Base-by-base conservation (phyloP, 108 stramenopile genomes). In the Cyclostephanos tholiformis region DNA sequence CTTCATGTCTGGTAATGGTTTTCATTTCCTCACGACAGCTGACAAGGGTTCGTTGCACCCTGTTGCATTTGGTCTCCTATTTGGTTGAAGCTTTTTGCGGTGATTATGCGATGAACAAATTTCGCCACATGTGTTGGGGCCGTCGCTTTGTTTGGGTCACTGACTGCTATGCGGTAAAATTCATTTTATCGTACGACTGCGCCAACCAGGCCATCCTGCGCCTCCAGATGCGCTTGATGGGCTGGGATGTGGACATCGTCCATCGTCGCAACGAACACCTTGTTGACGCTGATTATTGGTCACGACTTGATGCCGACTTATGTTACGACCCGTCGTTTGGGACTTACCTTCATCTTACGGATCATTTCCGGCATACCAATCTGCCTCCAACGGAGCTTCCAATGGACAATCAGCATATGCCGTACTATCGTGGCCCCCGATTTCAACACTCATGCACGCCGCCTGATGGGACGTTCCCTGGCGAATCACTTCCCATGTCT, bases 261-360 rank as follows among this genome's bases (percentile, higher is more conserved):
- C n/a, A n/a, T n/a, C n/a, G n/a, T n/a, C n/a, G n/a, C n/a, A n/a
- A n/a, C n/a, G n/a, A n/a, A n/a, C n/a, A n/a, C n/a, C n/a, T n/a
- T n/a, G 56, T 22, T 22, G 56, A 57, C 8, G 56, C 56, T 12
- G 56, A 57, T 23, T 57, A 25, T 57, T 57, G 22, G 56, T 57
- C 22, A 7, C 56, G 22, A 6, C 56, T 57, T 26, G 56, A 57
- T 8, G 8, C 56, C 5, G 56, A 57, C 8, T 8, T 57, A 4
- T 57, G 56, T 23, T 57, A 25, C 26, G 56, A 57, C 56, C 56
- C 56, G 5, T 26, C 26, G 5, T 26, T 57, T 4, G 23, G 56
- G 23, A 8, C 12, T 5, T 57, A 57, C 22, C 20, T 22, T 23
- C 23, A 57, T 7, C 2, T 57, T 8, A 8, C 56, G 2, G 6